Evolutionary conservation across 1,284 basidiomycete species (phyloP).

Genomic region (Taiwanofungus camphoratus): DNA sequence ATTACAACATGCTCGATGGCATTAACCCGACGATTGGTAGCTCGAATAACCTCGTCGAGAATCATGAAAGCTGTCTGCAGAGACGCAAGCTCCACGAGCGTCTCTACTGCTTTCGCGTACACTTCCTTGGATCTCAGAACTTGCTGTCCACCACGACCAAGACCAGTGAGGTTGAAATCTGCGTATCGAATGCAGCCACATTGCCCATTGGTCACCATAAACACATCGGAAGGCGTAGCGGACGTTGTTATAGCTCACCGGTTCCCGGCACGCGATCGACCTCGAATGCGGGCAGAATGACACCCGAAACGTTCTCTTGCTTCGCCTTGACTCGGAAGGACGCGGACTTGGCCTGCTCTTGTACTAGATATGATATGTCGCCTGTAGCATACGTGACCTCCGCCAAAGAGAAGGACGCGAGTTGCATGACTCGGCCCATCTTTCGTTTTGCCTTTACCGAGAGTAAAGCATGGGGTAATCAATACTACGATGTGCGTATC

Average conservation of each 20-base stretch:
- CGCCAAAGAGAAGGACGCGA: slow-evolving; percentile 97
- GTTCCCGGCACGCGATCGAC: slow-evolving; percentile 79
- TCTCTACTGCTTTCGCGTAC: slow-evolving; percentile 96
- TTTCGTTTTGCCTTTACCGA: slow-evolving; percentile 86
- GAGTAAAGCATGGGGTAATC: background rate
- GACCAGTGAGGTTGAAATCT: slow-evolving; percentile 98
- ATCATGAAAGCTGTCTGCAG: slow-evolving; percentile 98
- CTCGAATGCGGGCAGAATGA: slow-evolving; percentile 95
- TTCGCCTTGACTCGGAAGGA: slow-evolving; percentile 91
- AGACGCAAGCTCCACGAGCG: slow-evolving; percentile 94
- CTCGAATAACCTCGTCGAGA: slow-evolving; percentile 97
- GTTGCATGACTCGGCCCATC: slow-evolving; percentile 98
- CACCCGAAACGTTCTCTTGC: slow-evolving; percentile 98
- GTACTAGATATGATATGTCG: slow-evolving; percentile 94
- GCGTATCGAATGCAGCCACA: background rate
- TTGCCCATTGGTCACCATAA: too few relatives aligned
- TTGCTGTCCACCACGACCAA: slow-evolving; percentile 96
- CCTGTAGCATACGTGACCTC: slow-evolving; percentile 98
- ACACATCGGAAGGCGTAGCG: too few relatives aligned
- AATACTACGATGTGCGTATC: background rate
- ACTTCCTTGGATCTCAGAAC: slow-evolving; percentile 91
- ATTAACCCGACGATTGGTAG: slow-evolving; percentile 97
- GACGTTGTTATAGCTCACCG: too few relatives aligned
- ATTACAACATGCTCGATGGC: slow-evolving; percentile 99
- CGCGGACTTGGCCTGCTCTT: slow-evolving; percentile 88